Percentiles rank a stretch among this genome's conserved stretches.
Conservation (phyloP, 495 filamentous ascomycete species). For the Arthonia radiata region DNA sequence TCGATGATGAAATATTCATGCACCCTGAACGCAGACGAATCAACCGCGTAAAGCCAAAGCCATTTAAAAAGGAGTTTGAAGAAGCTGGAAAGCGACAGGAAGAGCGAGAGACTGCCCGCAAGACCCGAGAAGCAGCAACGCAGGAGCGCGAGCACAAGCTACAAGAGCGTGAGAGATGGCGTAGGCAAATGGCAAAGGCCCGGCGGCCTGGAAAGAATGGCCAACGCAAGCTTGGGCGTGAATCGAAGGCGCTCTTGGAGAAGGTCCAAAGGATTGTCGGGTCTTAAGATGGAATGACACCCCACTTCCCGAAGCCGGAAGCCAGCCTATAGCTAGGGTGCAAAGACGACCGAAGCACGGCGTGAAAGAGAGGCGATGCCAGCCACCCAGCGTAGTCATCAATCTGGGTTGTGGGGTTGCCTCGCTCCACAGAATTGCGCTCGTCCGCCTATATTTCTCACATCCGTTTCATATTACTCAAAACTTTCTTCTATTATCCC, state of each 20-base stretch:
- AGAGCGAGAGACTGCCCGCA: conserved; percentile 33
- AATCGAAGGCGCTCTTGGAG: conserved; percentile 62
- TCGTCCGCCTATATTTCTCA: too few species aligned
- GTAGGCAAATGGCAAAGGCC: conserved; percentile 52
- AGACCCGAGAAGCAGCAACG: conserved; percentile 11
- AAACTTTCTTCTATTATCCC: too few species aligned
- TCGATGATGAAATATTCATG: conserved; percentile 4
- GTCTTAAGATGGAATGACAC: conserved; percentile 1
- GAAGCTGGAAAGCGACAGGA: conserved; percentile 38
- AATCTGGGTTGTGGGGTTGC: too few species aligned
- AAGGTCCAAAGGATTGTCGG: conserved; percentile 53
- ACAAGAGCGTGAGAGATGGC: conserved; percentile 35
- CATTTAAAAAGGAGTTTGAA: conserved; percentile 55
- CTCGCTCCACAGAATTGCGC: too few species aligned
- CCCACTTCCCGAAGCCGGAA: too few species aligned
- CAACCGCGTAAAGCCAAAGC: conserved; percentile 30
- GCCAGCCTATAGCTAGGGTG: too few species aligned
- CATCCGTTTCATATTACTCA: too few species aligned
- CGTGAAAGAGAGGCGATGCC: too few species aligned
- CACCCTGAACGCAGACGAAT: conserved; percentile 7
- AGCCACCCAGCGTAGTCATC: too few species aligned
- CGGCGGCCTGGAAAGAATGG: conserved; percentile 50
- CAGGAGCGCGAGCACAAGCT: conserved; percentile 24
- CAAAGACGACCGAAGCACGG: too few species aligned
- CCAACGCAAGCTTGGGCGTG: conserved; percentile 58